Evolutionary conservation across 345 rosid genomes (phyloP).

Genomic region (Acer campestre): DNA sequence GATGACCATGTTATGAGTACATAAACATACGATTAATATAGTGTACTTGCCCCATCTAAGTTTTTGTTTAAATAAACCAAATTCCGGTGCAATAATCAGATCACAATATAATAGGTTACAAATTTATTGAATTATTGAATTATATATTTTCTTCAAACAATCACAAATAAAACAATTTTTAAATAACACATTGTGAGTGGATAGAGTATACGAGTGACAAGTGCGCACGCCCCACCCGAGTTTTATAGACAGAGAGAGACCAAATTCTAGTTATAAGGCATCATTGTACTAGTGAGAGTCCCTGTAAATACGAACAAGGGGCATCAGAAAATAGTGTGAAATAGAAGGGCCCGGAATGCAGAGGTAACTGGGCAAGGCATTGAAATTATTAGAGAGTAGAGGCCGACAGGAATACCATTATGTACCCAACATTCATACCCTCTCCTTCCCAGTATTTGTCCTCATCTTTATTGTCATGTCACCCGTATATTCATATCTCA

Average conservation of each 20-base stretch:
- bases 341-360: not conserved
- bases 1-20: too few relatives aligned
- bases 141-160: too few relatives aligned
- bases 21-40: too few relatives aligned
- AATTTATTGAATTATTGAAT: too few relatives aligned
- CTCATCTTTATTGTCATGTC: not conserved
- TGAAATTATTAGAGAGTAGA: slow-evolving; percentile 17
- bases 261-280: not conserved
- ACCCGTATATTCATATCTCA: too few relatives aligned
- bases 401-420: slow-evolving; percentile 11
- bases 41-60: too few relatives aligned
- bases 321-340: not conserved
- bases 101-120: too few relatives aligned
- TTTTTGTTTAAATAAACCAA: too few relatives aligned
- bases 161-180: too few relatives aligned
- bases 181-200: not conserved
- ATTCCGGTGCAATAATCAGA: too few relatives aligned
- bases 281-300: not conserved
- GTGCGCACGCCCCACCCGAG: not conserved
- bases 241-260: too few relatives aligned
- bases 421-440: slow-evolving; percentile 29
- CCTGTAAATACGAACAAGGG: slow-evolving; percentile 5
- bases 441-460: slow-evolving; percentile 4
- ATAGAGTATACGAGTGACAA: not conserved
- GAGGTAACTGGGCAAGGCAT: not conserved